Conservation (phyloP, 805 yeast species). For the Wickerhamiella hasegawae region DNA sequence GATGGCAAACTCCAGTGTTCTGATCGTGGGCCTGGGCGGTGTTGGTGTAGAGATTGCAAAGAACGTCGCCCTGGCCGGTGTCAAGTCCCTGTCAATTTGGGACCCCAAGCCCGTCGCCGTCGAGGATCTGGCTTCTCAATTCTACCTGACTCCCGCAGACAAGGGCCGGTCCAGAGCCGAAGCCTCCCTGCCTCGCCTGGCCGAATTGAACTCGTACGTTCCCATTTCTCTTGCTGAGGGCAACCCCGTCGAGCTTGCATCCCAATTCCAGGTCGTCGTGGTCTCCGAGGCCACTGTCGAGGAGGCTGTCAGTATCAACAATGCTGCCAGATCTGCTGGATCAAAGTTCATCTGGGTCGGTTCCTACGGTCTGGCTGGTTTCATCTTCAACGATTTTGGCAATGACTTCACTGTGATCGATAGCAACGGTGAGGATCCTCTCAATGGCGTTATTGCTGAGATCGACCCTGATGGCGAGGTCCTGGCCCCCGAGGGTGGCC, state of each 20-base stretch:
- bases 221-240: slow-evolving; percentile 53
- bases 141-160: slow-evolving; percentile 56
- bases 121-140: slow-evolving; percentile 75
- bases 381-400: slow-evolving; percentile 83
- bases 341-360: slow-evolving; percentile 74
- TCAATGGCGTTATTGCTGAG: slow-evolving; percentile 73
- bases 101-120: slow-evolving; percentile 60
- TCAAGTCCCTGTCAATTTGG: slow-evolving; percentile 70
- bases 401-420: slow-evolving; percentile 64
- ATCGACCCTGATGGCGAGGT: slow-evolving; percentile 80
- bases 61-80: slow-evolving; percentile 94
- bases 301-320: slow-evolving; percentile 60
- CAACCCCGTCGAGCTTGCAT: slow-evolving; percentile 36
- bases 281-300: slow-evolving; percentile 72
- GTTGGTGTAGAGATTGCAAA: slow-evolving; percentile 93
- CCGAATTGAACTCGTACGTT: slow-evolving; percentile 80
- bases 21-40: slow-evolving; percentile 80
- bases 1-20: slow-evolving; percentile 88
- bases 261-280: slow-evolving; percentile 58
- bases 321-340: slow-evolving; percentile 51
- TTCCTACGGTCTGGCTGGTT: slow-evolving; percentile 77
- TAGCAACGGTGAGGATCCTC: slow-evolving; percentile 85
- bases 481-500: slow-evolving; percentile 78
- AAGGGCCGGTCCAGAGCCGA: slow-evolving; percentile 66
- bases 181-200: slow-evolving; percentile 48